A percentile compares a stretch with the other conserved stretches of the same genome.
Evolutionary conservation across 1,139 yeast genomes (phyloP).

Genomic region (Magnusiomyces fungicola): DNA sequence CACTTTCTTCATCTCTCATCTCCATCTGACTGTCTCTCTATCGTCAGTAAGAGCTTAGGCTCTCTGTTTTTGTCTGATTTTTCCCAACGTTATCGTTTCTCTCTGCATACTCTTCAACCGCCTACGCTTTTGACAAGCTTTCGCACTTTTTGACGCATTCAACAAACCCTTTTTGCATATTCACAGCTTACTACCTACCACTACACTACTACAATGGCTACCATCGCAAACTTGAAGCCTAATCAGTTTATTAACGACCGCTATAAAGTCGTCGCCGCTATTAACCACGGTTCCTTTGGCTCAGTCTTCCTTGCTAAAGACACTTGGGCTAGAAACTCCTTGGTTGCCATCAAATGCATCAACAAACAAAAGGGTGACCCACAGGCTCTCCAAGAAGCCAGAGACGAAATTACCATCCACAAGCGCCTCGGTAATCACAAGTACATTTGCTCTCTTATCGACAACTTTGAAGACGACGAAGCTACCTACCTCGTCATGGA

Average conservation of each 20-base stretch:
- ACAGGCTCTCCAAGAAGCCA: conserved; percentile 46
- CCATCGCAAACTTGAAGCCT: conserved; percentile 4
- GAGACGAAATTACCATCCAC: conserved; percentile 73
- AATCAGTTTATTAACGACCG: conserved; percentile 40
- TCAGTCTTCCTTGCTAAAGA: conserved; percentile 84
- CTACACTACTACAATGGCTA: conserved; percentile 2
- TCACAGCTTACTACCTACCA: no score
- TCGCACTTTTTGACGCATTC: no score
- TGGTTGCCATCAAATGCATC: conserved; percentile 83
- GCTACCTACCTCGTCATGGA: conserved; percentile 63
- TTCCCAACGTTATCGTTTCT: no score
- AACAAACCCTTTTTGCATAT: no score
- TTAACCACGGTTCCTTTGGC: conserved; percentile 92
- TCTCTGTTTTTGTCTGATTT: no score
- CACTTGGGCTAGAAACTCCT: conserved; percentile 38
- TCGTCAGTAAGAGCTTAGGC: no score
- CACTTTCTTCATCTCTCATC: no score
- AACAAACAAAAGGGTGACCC: conserved; percentile 26
- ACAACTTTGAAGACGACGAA: conserved; percentile 58
- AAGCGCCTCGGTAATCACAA: conserved; percentile 55
- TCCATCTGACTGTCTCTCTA: no score
- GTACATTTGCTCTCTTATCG: conserved; percentile 60
- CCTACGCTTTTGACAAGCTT: no score
- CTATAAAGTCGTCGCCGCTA: conserved; percentile 64
- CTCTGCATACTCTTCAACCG: no score